phyloP scores from a whole-genome alignment of 139 green algal genomes.

The Micractinium conductrix region DNA sequence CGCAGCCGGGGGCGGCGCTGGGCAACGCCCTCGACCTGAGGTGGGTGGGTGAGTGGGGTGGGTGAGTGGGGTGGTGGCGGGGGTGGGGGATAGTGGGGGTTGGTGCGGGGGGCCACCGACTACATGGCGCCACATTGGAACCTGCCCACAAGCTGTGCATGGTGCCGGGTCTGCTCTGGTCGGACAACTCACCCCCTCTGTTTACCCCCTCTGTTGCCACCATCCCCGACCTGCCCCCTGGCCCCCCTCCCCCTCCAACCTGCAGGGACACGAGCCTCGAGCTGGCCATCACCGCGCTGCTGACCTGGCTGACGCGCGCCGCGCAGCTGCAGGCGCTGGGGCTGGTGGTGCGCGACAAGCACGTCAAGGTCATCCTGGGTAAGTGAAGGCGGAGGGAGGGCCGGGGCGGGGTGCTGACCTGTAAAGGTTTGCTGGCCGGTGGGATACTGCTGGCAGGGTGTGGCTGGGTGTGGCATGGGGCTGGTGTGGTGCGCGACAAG shows the following conservation, averaged over 20 bases:
- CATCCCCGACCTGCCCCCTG: neutral
- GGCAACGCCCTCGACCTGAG: constrained; percentile 31
- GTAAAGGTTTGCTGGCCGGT: no score
- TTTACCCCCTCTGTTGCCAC: no score
- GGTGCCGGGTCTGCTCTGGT: no score
- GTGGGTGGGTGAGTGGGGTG: neutral
- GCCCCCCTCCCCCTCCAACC: neutral
- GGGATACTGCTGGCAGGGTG: neutral
- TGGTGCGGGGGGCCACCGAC: no score
- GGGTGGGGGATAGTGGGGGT: no score
- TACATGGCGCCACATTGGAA: no score
- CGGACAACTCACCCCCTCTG: no score
- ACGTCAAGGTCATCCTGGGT: constrained; percentile 24
- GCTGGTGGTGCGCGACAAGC: constrained; percentile 15
- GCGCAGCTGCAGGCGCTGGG: constrained; percentile 17
- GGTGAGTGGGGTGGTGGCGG: neutral
- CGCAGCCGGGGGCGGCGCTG: neutral
- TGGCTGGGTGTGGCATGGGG: neutral
- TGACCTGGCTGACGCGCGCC: constrained; percentile 32
- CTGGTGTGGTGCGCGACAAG: neutral
- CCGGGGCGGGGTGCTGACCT: no score
- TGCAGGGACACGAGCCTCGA: constrained; percentile 24
- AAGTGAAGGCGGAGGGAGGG: no score
- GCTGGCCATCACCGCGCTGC: constrained; percentile 7
- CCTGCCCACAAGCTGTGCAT: no score